Base-by-base conservation (phyloP, 768 basidiomycete species). In the Boletus pseudopeckii region DNA sequence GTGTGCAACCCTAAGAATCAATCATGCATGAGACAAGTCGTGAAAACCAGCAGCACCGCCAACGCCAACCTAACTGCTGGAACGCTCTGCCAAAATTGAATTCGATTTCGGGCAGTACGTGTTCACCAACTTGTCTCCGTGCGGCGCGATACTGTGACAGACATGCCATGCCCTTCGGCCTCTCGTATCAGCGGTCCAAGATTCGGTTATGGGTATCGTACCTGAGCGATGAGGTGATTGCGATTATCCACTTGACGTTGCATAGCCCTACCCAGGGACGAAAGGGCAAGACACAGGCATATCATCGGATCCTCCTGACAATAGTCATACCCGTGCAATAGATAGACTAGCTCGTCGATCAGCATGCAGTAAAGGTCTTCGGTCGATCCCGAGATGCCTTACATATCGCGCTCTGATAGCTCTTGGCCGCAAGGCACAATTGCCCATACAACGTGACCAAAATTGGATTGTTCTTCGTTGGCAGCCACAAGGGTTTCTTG, bases 171-270 rank as follows among this genome's bases (percentile, higher is more conserved):
- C 80, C 90, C 88, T 93, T 58, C 10, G 13, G n/a, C n/a, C 30
- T 4, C 5, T 43, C 6, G 33, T 39, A 10, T 52, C 22, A 62
- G 49, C 13, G 14, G 7, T 6, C 11, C 24, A 28, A 7, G 37
- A 18, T 28, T 26, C 9, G 13, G 14, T 15, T n/a, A 6, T 10
- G 14, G 17, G 11, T 28, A 3, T 17, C 36, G 18, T 48, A 48
- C 47, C 37, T 38, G 37, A 38, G 47, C 36, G 36, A 98, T 80
- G 54, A 93, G 79, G 67, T 96, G 90, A 64, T 97, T 90, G 38
- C 94, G 75, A 66, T 99, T 98, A 71, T 98, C 96, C 14, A 88
- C 85, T 68, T 98, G 95, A 18, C 95, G 80, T 59, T 95, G 91
- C 86, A 92, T 92, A 0, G 93, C 88, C 36, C 96, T 80, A 11